These are phyloP conservation scores for Fusarium nurragi DNA, from an alignment of 2,329 filamentous ascomycete genomes.

Conservation along the genomic window DNA sequence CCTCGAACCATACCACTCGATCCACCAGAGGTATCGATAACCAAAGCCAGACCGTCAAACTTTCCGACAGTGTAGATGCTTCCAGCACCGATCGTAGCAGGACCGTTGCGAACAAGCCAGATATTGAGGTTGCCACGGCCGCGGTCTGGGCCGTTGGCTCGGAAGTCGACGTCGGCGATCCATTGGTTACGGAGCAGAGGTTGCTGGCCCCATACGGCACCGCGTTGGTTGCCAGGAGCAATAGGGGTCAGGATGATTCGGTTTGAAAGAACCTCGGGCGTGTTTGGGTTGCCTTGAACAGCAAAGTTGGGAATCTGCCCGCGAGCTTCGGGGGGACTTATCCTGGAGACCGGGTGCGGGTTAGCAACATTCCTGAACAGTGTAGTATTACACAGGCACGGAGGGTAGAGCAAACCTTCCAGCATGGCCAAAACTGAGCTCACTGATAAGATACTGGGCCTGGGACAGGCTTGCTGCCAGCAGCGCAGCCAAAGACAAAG, in stretches of 20 bases:
- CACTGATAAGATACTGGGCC: slow-evolving; percentile 74
- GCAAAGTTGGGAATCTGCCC: slow-evolving; percentile 64
- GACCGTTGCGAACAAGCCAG: slow-evolving; percentile 83
- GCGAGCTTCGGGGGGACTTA: slow-evolving; percentile 68
- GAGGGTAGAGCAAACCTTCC: slow-evolving; percentile 59
- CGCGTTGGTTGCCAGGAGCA: slow-evolving; percentile 84
- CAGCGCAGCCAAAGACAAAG: slow-evolving; percentile 53
- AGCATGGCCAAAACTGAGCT: slow-evolving; percentile 80
- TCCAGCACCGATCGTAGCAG: slow-evolving; percentile 70
- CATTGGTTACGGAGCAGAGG: slow-evolving; percentile 73
- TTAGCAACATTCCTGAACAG: slow-evolving; percentile 15
- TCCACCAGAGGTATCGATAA: slow-evolving; percentile 85
- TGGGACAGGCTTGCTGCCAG: slow-evolving; percentile 61
- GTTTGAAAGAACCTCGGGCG: slow-evolving; percentile 80
- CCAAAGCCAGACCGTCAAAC: slow-evolving; percentile 91
- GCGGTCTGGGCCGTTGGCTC: slow-evolving; percentile 84
- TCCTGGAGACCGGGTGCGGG: slow-evolving; percentile 53
- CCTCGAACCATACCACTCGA: slow-evolving; percentile 82
- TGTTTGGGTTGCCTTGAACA: slow-evolving; percentile 62
- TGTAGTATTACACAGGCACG: slow-evolving; percentile 1
- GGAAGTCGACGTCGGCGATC: slow-evolving; percentile 86
- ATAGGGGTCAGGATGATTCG: slow-evolving; percentile 91
- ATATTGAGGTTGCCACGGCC: slow-evolving; percentile 91
- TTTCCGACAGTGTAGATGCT: slow-evolving; percentile 85
- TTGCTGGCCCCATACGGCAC: slow-evolving; percentile 80